A percentile compares a stretch with the other conserved stretches of the same genome.
phyloP scores from a whole-genome alignment of 2,329 filamentous ascomycete genomes.

The Myriosclerotinia duriaeana region DNA sequence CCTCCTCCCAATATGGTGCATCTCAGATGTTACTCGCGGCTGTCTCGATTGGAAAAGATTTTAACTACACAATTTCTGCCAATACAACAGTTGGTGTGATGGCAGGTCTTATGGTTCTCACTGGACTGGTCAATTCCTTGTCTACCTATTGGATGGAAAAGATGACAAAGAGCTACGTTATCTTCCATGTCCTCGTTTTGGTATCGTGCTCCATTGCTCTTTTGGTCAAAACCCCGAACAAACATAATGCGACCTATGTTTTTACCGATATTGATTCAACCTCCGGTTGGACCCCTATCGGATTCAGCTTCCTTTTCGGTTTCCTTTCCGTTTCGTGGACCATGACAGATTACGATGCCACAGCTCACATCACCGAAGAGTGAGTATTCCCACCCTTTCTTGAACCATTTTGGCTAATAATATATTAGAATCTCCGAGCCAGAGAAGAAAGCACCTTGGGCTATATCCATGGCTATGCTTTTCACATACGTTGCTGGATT shows the following conservation, averaged over 20 bases:
- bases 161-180: slow-evolving; percentile 57
- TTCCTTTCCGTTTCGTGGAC: slow-evolving; percentile 60
- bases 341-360: slow-evolving; percentile 56
- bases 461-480: slow-evolving; percentile 55
- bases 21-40: slow-evolving; percentile 57
- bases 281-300: slow-evolving; percentile 54
- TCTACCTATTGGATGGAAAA: slow-evolving; percentile 59
- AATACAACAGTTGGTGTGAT: slow-evolving; percentile 54
- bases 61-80: slow-evolving; percentile 48
- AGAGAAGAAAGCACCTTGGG: slow-evolving; percentile 54
- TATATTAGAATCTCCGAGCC: slow-evolving; percentile 46
- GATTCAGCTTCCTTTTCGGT: slow-evolving; percentile 60
- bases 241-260: slow-evolving; percentile 53
- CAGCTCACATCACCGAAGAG: slow-evolving; percentile 52
- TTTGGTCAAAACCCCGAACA: slow-evolving; percentile 51
- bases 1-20: slow-evolving; percentile 57
- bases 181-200: slow-evolving; percentile 55
- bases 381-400: slow-evolving; percentile 26
- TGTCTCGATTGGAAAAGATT: slow-evolving; percentile 51
- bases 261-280: slow-evolving; percentile 54
- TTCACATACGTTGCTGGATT: slow-evolving; percentile 57
- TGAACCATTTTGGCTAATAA: slow-evolving; percentile 21
- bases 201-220: slow-evolving; percentile 53
- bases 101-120: slow-evolving; percentile 53
- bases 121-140: slow-evolving; percentile 54